phyloP scores from a whole-genome alignment of 164 flowering plant genomes.

The Umbellularia californica region DNA sequence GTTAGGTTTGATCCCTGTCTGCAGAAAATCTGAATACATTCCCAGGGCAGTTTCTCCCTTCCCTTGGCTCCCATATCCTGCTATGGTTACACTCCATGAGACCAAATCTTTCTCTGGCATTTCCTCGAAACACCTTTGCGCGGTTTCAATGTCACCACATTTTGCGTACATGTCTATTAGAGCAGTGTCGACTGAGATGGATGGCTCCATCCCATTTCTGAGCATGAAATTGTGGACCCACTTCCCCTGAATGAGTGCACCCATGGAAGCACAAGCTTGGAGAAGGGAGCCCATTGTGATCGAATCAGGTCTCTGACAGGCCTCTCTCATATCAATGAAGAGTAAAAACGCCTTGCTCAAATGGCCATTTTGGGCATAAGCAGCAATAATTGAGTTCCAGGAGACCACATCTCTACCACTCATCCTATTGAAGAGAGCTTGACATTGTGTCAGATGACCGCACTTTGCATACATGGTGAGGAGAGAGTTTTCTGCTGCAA shows the following conservation, averaged over 20 bases:
- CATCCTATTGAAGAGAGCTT: constrained; percentile 52
- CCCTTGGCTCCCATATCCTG: constrained; percentile 79
- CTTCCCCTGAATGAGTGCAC: constrained; percentile 71
- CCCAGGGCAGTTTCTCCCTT: constrained; percentile 61
- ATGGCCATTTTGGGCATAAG: constrained; percentile 54
- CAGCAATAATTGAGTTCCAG: constrained; percentile 77
- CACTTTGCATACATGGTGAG: constrained; percentile 78
- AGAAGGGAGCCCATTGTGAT: constrained; percentile 70
- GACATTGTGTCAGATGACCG: constrained; percentile 42
- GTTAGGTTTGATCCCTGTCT: constrained; percentile 52
- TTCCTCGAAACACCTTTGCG: constrained; percentile 52
- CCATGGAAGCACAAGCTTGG: constrained; percentile 72
- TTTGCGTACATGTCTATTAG: constrained; percentile 82
- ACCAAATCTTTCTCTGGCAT: constrained; percentile 54
- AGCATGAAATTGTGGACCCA: constrained; percentile 57
- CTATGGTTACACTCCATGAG: constrained; percentile 67
- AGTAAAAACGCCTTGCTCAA: constrained; percentile 41
- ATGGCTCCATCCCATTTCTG: constrained; percentile 44
- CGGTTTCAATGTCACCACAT: constrained; percentile 60
- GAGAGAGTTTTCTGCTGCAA: constrained; percentile 62
- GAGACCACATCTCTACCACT: constrained; percentile 55
- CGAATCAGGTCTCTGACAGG: constrained; percentile 45
- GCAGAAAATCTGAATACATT: constrained; percentile 40
- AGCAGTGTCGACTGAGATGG: constrained; percentile 55
- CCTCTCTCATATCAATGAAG: constrained; percentile 53